Conservation (phyloP, 352 stramenopile genomes). For the Globisporangium nunn region DNA sequence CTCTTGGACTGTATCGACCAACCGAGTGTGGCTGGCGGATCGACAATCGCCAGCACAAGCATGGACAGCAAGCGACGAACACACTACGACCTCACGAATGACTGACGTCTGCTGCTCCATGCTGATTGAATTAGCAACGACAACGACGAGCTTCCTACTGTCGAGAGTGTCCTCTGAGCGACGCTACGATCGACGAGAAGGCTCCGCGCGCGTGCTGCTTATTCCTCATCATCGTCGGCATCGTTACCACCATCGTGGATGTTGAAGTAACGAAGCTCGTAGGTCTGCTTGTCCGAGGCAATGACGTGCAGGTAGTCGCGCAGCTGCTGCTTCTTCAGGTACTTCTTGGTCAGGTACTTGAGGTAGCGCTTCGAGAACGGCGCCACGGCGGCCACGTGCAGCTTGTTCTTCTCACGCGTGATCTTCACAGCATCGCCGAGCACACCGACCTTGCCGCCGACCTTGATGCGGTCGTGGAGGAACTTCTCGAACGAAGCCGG, state of each 20-base stretch:
- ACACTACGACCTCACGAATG: no score
- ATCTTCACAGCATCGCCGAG: constrained; percentile 95
- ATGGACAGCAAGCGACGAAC: background rate
- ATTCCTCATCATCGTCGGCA: constrained; percentile 85
- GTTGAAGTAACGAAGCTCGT: constrained; percentile 99
- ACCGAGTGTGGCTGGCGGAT: no score
- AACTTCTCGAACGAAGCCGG: constrained; percentile 99
- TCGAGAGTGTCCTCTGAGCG: background rate
- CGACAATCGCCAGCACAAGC: background rate
- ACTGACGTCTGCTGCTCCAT: background rate
- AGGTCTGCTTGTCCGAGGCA: constrained; percentile 97
- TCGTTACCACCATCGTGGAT: constrained; percentile 93
- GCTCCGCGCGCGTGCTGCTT: constrained; percentile 21
- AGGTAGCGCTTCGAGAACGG: constrained; percentile 98
- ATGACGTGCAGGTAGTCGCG: constrained; percentile 99
- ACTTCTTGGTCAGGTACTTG: constrained; percentile 99
- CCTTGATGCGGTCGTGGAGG: constrained; percentile 99
- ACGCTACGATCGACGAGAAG: background rate
- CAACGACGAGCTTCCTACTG: background rate
- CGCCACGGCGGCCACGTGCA: constrained; percentile 92
- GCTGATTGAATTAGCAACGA: constrained; percentile 1
- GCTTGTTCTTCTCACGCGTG: constrained; percentile 94
- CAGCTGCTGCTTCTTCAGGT: constrained; percentile 99
- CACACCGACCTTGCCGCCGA: constrained; percentile 97
- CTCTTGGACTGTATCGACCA: no score